phyloP scores from a whole-genome alignment of 192 early-diverging fungal species.

The Lobosporangium transversale region DNA sequence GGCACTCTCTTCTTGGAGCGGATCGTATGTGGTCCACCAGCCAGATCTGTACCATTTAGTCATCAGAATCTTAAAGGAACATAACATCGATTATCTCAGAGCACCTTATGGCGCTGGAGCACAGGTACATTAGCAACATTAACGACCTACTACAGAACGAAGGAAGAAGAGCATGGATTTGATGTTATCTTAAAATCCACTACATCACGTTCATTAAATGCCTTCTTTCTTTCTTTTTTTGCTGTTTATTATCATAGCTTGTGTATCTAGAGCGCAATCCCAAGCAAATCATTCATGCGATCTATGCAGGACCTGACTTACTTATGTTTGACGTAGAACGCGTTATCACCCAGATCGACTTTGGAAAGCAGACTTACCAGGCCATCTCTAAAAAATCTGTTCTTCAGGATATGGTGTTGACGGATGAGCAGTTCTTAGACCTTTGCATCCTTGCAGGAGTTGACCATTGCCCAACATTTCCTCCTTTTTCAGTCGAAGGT shows the following conservation, averaged over 20 bases:
- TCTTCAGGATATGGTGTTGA: slow-evolving; percentile 65
- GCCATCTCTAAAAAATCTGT: slow-evolving; percentile 72
- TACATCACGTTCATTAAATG: too few species aligned
- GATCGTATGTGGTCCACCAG: slow-evolving; percentile 62
- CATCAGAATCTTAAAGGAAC: slow-evolving; percentile 72
- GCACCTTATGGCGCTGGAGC: slow-evolving; percentile 85
- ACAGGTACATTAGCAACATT: slow-evolving; percentile 62
- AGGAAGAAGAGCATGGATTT: too few species aligned
- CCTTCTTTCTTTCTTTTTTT: neutral
- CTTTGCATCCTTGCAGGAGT: slow-evolving; percentile 84
- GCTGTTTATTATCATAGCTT: slow-evolving; percentile 61
- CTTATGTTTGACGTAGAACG: slow-evolving; percentile 82
- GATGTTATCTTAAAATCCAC: too few species aligned
- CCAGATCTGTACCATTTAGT: slow-evolving; percentile 73
- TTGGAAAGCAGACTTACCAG: slow-evolving; percentile 69
- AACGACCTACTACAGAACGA: too few species aligned
- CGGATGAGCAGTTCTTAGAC: slow-evolving; percentile 79
- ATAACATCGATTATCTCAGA: slow-evolving; percentile 77
- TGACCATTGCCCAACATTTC: slow-evolving; percentile 78
- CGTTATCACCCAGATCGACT: slow-evolving; percentile 73
- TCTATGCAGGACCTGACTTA: slow-evolving; percentile 76
- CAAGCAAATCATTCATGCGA: slow-evolving; percentile 73
- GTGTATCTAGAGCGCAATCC: slow-evolving; percentile 77
- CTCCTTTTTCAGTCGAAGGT: slow-evolving; percentile 63
- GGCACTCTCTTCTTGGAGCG: slow-evolving; percentile 68